Evolutionary conservation across 768 basidiomycete species (phyloP).

Genomic region (Russula vinacea): DNA sequence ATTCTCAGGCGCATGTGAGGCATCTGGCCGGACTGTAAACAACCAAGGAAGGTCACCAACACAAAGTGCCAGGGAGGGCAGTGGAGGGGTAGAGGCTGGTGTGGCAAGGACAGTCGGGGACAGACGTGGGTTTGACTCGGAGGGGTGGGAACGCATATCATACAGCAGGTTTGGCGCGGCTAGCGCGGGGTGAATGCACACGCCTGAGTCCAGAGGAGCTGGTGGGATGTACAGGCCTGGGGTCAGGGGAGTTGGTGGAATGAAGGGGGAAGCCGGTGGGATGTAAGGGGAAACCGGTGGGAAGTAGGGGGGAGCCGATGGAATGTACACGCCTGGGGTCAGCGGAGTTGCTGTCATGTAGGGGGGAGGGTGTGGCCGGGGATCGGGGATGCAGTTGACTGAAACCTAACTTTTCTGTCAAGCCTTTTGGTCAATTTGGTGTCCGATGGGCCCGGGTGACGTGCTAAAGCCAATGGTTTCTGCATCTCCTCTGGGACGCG

Average conservation of each 20-base stretch:
- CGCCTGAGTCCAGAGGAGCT: neutral
- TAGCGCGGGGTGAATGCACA: neutral
- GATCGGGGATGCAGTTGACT: too few relatives aligned
- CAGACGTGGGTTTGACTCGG: neutral
- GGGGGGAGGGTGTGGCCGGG: conserved; percentile 5
- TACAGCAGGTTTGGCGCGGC: conserved; percentile 4
- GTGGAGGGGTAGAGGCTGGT: conserved; percentile 5
- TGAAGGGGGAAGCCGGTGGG: neutral
- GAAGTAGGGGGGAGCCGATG: conserved; percentile 2
- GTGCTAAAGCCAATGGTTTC: too few relatives aligned
- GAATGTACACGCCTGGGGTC: neutral
- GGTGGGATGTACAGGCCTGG: neutral
- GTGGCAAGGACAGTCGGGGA: neutral
- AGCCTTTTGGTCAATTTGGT: too few relatives aligned
- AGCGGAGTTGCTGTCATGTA: neutral
- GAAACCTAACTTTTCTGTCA: too few relatives aligned
- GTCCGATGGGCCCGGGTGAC: too few relatives aligned
- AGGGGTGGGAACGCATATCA: conserved; percentile 8
- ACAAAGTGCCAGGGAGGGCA: neutral
- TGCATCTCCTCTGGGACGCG: too few relatives aligned
- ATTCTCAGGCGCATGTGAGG: neutral
- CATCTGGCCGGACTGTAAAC: neutral
- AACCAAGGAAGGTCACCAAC: conserved; percentile 14
- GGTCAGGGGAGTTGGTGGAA: too few relatives aligned
- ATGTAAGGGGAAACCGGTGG: too few relatives aligned